These are phyloP conservation scores for Apodospora peruviana DNA, from an alignment of 495 filamentous ascomycete species.

Conservation along the genomic window DNA sequence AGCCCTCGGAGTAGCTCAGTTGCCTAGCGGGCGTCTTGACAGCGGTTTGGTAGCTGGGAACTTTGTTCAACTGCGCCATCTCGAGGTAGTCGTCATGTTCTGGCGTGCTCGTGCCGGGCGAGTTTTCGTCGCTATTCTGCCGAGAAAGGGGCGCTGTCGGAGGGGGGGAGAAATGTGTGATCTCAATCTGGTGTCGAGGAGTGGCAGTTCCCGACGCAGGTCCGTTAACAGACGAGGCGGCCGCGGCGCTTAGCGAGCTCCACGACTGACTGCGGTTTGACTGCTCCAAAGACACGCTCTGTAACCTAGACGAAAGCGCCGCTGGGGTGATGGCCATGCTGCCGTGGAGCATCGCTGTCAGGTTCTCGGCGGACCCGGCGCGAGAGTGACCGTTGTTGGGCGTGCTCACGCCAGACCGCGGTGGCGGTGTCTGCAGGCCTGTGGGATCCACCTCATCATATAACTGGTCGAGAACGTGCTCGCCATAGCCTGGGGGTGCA, in stretches of 20 bases:
- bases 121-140: constrained; percentile 54
- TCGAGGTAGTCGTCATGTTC: constrained; percentile 60
- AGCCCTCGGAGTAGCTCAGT: constrained; percentile 16
- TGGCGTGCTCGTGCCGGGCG: constrained; percentile 28
- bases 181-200: constrained; percentile 24
- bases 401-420: constrained; percentile 64
- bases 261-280: constrained; percentile 29
- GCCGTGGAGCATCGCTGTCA: constrained; percentile 42
- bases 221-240: background rate
- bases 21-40: constrained; percentile 52
- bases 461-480: constrained; percentile 80
- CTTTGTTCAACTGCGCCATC: constrained; percentile 60
- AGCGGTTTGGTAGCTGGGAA: constrained; percentile 78
- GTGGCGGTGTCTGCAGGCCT: constrained; percentile 71
- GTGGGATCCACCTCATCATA: constrained; percentile 77
- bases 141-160: constrained; percentile 44
- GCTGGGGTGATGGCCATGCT: constrained; percentile 52
- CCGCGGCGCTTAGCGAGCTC: constrained; percentile 23
- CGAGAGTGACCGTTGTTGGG: constrained; percentile 72
- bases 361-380: constrained; percentile 72
- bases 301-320: constrained; percentile 58
- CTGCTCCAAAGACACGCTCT: constrained; percentile 48
- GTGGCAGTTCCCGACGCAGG: constrained; percentile 23
- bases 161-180: constrained; percentile 22
- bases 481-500: constrained; percentile 82